Evolutionary conservation across 208 protist genomes (phyloP).

Genomic region (Wallacemonas rigidus): DNA sequence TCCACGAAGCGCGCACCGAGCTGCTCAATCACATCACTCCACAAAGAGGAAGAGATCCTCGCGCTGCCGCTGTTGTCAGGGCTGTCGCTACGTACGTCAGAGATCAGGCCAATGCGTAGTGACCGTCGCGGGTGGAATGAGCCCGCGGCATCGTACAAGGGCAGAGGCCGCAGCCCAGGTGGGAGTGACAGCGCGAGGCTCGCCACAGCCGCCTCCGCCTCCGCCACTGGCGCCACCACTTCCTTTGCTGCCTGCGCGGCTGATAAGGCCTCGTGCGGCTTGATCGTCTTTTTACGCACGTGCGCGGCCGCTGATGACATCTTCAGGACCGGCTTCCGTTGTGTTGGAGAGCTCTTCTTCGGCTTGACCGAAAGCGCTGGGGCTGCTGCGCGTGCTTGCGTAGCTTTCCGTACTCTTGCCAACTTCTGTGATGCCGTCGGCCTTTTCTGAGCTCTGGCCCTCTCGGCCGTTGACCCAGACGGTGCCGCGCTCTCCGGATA

Average conservation of each 20-base stretch:
- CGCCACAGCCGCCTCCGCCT: neutral
- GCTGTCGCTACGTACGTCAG: neutral
- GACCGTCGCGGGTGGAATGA: neutral
- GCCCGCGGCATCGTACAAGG: slow-evolving; percentile 7
- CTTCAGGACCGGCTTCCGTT: too few relatives aligned
- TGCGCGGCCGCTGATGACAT: too few relatives aligned
- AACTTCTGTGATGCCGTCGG: too few relatives aligned
- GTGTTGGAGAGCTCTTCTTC: neutral
- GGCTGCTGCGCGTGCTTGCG: too few relatives aligned
- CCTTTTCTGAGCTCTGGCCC: too few relatives aligned
- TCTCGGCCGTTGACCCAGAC: too few relatives aligned
- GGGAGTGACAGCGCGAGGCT: neutral
- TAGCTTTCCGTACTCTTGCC: too few relatives aligned
- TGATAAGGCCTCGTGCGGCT: slow-evolving; percentile 1
- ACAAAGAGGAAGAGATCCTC: slow-evolving; percentile 16
- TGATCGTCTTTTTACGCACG: neutral
- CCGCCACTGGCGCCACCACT: neutral
- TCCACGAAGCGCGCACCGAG: slow-evolving; percentile 39
- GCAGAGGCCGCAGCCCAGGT: neutral
- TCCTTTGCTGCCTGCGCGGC: neutral
- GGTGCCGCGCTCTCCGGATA: too few relatives aligned
- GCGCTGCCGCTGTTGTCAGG: neutral
- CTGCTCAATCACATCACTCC: slow-evolving; percentile 64
- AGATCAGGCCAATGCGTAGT: slow-evolving; percentile 4
- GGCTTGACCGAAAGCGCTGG: neutral